Conservation (phyloP, 2,329 filamentous ascomycete species). For the Chrysoporthe cubensis region DNA sequence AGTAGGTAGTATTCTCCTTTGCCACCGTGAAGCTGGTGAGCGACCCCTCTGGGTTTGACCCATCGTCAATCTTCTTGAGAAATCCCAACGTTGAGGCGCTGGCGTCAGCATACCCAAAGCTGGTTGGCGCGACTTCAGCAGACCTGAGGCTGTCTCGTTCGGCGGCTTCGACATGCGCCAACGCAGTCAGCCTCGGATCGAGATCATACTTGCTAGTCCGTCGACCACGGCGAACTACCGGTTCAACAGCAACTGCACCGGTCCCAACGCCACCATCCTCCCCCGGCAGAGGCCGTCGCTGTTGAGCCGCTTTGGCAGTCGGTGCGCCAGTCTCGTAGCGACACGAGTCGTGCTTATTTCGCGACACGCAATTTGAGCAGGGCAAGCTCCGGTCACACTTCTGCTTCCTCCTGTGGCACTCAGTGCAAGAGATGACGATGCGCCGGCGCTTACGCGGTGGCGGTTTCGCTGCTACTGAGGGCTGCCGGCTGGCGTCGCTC, state of each 20-base stretch:
- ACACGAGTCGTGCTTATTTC: slow-evolving; percentile 60
- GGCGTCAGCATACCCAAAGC: slow-evolving; percentile 57
- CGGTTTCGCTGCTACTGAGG: slow-evolving; percentile 34
- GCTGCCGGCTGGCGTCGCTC: not conserved
- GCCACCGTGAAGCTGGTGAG: slow-evolving; percentile 39
- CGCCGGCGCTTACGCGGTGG: slow-evolving; percentile 61
- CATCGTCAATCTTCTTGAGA: slow-evolving; percentile 60
- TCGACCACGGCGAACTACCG: slow-evolving; percentile 22
- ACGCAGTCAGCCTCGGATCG: not conserved
- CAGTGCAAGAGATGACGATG: slow-evolving; percentile 65
- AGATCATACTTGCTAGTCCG: slow-evolving; percentile 15
- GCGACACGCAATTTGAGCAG: slow-evolving; percentile 62
- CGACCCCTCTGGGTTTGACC: slow-evolving; percentile 36
- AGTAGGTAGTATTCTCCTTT: slow-evolving; percentile 40
- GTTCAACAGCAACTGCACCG: not conserved
- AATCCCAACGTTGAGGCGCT: slow-evolving; percentile 59
- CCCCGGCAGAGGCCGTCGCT: slow-evolving; percentile 13
- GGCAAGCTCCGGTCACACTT: slow-evolving; percentile 66
- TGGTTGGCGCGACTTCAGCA: slow-evolving; percentile 22
- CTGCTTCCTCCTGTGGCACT: slow-evolving; percentile 67
- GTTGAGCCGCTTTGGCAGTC: slow-evolving; percentile 42
- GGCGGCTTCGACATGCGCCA: not conserved
- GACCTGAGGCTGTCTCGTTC: not conserved
- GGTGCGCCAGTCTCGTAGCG: slow-evolving; percentile 59
- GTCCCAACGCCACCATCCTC: slow-evolving; percentile 15